phyloP scores from a whole-genome alignment of 129 eudicot genomes.

The Cynara cardunculus region DNA sequence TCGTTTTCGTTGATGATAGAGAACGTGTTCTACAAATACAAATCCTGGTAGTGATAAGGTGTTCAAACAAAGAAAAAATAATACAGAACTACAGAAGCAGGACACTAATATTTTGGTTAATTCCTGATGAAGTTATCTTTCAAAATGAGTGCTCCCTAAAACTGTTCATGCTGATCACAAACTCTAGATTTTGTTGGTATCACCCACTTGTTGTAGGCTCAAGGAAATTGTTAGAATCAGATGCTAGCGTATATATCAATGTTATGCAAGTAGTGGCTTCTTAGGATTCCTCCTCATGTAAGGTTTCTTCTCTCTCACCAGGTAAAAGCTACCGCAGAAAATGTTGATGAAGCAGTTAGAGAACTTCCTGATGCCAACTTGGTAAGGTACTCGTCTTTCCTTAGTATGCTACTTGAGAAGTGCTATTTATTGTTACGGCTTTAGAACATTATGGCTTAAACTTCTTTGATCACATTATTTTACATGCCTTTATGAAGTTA shows the following conservation, averaged over 20 bases:
- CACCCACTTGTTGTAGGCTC: background rate
- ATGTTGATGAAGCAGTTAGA: conserved; percentile 92
- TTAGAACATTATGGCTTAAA: background rate
- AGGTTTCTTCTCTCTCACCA: conserved; percentile 23
- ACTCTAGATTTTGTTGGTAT: background rate
- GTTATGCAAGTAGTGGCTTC: background rate
- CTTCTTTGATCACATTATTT: background rate
- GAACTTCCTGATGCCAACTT: conserved; percentile 99
- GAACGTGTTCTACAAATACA: too few relatives aligned
- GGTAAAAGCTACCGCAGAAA: conserved; percentile 99
- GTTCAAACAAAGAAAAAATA: too few relatives aligned
- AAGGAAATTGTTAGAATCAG: background rate
- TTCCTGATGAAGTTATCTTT: too few relatives aligned
- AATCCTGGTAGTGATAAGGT: too few relatives aligned
- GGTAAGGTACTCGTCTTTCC: conserved; percentile 89
- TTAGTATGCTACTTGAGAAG: conserved; percentile 18
- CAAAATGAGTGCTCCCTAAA: too few relatives aligned
- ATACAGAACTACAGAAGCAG: too few relatives aligned
- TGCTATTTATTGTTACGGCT: background rate
- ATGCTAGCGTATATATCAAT: background rate
- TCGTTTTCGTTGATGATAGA: too few relatives aligned
- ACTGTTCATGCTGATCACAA: too few relatives aligned
- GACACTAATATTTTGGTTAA: background rate
- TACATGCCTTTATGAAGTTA: background rate
- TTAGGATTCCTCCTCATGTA: background rate